phyloP scores from a whole-genome alignment of 768 basidiomycete species.

The Pleurotus platypus region DNA sequence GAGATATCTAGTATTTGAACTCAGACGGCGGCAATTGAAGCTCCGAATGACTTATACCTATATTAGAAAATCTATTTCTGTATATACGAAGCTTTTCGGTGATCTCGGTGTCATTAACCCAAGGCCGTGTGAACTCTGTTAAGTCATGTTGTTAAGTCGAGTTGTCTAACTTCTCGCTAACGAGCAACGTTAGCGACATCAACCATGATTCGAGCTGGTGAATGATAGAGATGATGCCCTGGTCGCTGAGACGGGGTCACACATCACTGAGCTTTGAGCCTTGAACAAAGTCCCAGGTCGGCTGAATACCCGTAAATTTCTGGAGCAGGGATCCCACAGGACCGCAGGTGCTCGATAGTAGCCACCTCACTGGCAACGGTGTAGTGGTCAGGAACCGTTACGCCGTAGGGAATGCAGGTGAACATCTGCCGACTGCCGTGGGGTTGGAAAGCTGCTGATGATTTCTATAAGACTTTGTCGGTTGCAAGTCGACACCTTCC shows the following conservation, averaged over 20 bases:
- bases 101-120: too few relatives aligned
- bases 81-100: too few relatives aligned
- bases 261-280: conserved; percentile 30
- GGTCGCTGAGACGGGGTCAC: conserved; percentile 25
- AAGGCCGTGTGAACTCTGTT: too few relatives aligned
- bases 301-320: conserved; percentile 23
- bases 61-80: too few relatives aligned
- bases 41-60: too few relatives aligned
- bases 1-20: too few relatives aligned
- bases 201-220: conserved; percentile 33
- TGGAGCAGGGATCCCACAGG: conserved; percentile 25
- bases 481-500: too few relatives aligned
- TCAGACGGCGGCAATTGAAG: too few relatives aligned
- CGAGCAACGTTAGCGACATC: conserved; percentile 40
- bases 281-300: conserved; percentile 22
- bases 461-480: too few relatives aligned
- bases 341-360: conserved; percentile 30
- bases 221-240: conserved; percentile 28
- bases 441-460: conserved; percentile 10
- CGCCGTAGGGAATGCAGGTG: too few relatives aligned
- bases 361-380: conserved; percentile 6
- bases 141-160: too few relatives aligned
- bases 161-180: conserved; percentile 26
- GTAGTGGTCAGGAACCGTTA: too few relatives aligned
- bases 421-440: conserved; percentile 3